Evolutionary conservation across 1,139 yeast species (phyloP).

Genomic region (Diutina pseudorugosa): DNA sequence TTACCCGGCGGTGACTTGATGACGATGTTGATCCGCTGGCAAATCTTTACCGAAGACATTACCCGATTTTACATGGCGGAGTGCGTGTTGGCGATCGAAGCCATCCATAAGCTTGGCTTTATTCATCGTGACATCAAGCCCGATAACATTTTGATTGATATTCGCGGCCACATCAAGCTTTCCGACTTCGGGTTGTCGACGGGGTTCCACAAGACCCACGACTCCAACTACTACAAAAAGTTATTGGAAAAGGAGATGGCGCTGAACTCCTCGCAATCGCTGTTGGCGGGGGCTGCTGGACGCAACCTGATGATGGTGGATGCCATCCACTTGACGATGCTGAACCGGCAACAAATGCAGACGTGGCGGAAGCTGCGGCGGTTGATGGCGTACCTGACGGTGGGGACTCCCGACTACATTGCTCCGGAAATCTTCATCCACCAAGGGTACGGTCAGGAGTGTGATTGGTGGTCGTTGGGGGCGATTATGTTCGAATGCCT

Average conservation of each 20-base stretch:
- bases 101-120: conserved; percentile 68
- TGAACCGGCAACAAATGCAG: conserved; percentile 93
- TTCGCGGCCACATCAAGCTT: conserved; percentile 66
- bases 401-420: conserved; percentile 97
- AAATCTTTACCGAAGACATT: conserved; percentile 73
- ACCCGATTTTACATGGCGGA: conserved; percentile 81
- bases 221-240: conserved; percentile 64
- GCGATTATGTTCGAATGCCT: conserved; percentile 98
- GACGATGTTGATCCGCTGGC: conserved; percentile 86
- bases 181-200: conserved; percentile 80
- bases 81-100: conserved; percentile 76
- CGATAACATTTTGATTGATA: conserved; percentile 69
- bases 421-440: conserved; percentile 96
- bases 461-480: conserved; percentile 99
- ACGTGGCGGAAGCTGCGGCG: conserved; percentile 97
- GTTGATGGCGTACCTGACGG: conserved; percentile 96
- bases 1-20: conserved; percentile 79
- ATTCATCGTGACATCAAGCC: conserved; percentile 76
- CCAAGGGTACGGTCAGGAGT: conserved; percentile 97
- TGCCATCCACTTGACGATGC: conserved; percentile 89
- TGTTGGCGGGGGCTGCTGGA: conserved; percentile 9
- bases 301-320: conserved; percentile 88
- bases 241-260: conserved; percentile 46
- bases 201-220: conserved; percentile 80
- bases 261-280: conserved; percentile 4